Evolutionary conservation across 331 rosid species (phyloP).

Genomic region (Erythrophleum ivorense): DNA sequence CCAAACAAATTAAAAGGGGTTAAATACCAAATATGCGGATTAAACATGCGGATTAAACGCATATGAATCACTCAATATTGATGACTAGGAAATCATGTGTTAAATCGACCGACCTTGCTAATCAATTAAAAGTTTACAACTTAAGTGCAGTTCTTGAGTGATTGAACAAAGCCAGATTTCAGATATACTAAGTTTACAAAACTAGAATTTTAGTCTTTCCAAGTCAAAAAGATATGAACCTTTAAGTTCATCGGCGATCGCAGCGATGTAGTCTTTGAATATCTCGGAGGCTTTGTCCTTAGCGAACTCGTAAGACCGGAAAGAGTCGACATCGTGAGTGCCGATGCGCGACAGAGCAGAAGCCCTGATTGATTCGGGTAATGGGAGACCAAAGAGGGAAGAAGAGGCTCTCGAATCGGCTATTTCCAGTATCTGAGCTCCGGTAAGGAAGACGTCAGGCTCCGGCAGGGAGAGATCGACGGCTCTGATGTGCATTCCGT

Average conservation of each 20-base stretch:
- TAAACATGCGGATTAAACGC: too few species aligned
- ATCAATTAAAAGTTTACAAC: background rate
- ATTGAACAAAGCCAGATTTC: background rate
- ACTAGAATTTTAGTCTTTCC: background rate
- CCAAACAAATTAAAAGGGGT: slow-evolving; percentile 8
- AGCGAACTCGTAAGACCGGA: slow-evolving; percentile 47
- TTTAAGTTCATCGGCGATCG: slow-evolving; percentile 79
- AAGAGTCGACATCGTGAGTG: slow-evolving; percentile 36
- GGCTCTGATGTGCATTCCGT: slow-evolving; percentile 64
- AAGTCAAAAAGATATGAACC: slow-evolving; percentile 48
- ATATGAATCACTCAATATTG: background rate
- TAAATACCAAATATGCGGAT: background rate
- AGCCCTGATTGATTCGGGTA: slow-evolving; percentile 62
- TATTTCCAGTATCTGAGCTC: slow-evolving; percentile 68
- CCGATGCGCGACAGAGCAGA: slow-evolving; percentile 64
- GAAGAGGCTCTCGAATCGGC: slow-evolving; percentile 66
- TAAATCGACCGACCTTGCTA: background rate
- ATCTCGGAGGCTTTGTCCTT: slow-evolving; percentile 54
- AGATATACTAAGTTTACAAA: background rate
- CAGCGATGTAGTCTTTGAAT: slow-evolving; percentile 62
- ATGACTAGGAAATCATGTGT: background rate
- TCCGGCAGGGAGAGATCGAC: slow-evolving; percentile 56
- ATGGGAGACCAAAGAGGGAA: slow-evolving; percentile 64
- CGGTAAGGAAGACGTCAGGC: slow-evolving; percentile 45
- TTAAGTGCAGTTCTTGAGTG: background rate